These are phyloP conservation scores for Scutellaria baicalensis DNA, from an alignment of 257 asterid species.

Conservation along the genomic window DNA sequence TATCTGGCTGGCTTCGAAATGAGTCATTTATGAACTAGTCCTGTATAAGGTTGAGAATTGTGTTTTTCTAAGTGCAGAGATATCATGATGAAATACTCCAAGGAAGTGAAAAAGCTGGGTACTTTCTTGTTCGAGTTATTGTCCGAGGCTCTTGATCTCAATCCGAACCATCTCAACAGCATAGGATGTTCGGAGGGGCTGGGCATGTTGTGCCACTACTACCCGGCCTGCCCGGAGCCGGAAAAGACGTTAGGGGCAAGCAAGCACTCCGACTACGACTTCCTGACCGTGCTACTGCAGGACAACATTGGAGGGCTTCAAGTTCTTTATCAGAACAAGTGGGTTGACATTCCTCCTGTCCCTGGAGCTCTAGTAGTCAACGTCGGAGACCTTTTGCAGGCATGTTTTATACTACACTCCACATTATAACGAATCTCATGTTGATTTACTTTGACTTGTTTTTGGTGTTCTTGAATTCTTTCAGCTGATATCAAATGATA, in stretches of 20 bases:
- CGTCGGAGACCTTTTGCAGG: slow-evolving; percentile 51
- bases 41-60: not conserved
- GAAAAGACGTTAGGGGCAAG: slow-evolving; percentile 30
- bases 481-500: slow-evolving; percentile 49
- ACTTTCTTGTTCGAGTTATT: slow-evolving; percentile 18
- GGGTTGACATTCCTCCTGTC: slow-evolving; percentile 40
- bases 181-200: slow-evolving; percentile 36
- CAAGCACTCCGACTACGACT: slow-evolving; percentile 33
- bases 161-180: slow-evolving; percentile 15
- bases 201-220: slow-evolving; percentile 27
- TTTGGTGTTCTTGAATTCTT: not conserved
- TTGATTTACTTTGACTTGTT: not conserved
- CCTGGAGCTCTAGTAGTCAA: slow-evolving; percentile 32
- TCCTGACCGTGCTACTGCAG: slow-evolving; percentile 41
- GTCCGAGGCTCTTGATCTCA: slow-evolving; percentile 29
- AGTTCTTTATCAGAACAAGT: slow-evolving; percentile 28
- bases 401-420: not conserved
- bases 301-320: slow-evolving; percentile 47
- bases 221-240: slow-evolving; percentile 50
- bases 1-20: no score
- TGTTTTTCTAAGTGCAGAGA: slow-evolving; percentile 15
- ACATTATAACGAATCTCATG: not conserved
- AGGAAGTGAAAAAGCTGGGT: slow-evolving; percentile 23
- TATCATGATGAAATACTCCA: slow-evolving; percentile 25
- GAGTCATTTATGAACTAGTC: no score